phyloP scores from a whole-genome alignment of 2,329 filamentous ascomycete species.

The Talaromyces sp. region DNA sequence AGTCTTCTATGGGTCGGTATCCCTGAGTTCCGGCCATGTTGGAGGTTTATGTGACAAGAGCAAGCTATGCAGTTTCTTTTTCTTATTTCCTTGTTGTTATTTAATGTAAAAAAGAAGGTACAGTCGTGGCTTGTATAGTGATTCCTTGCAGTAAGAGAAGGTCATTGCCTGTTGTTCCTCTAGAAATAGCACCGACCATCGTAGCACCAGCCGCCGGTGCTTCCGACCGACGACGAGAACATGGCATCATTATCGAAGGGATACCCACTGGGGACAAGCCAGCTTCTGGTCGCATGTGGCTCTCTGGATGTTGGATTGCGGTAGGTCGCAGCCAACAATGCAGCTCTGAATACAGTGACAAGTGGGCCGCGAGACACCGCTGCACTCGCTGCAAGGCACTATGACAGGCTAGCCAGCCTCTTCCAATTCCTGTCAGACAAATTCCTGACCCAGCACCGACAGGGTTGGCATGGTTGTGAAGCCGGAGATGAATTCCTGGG shows the following conservation, averaged over 20 bases:
- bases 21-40: not conserved
- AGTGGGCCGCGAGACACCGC: not conserved
- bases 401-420: not conserved
- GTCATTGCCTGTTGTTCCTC: not conserved
- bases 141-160: not conserved
- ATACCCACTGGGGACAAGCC: not conserved
- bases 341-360: not conserved
- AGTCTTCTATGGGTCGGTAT: slow-evolving; percentile 59
- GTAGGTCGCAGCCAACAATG: slow-evolving; percentile 3
- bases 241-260: slow-evolving; percentile 13
- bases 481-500: slow-evolving; percentile 8
- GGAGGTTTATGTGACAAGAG: not conserved
- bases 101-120: not conserved
- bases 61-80: not conserved
- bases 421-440: not conserved
- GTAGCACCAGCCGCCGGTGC: not conserved
- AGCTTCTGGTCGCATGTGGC: not conserved
- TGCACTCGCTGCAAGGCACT: not conserved
- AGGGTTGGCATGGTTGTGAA: not conserved
- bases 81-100: not conserved
- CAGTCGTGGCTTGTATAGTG: not conserved
- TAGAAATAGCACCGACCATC: not conserved
- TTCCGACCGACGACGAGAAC: slow-evolving; percentile 8
- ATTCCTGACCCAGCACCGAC: not conserved
- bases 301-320: not conserved